phyloP scores from a whole-genome alignment of 176 grass and related monocot species.

The Panicum miliaceum region DNA sequence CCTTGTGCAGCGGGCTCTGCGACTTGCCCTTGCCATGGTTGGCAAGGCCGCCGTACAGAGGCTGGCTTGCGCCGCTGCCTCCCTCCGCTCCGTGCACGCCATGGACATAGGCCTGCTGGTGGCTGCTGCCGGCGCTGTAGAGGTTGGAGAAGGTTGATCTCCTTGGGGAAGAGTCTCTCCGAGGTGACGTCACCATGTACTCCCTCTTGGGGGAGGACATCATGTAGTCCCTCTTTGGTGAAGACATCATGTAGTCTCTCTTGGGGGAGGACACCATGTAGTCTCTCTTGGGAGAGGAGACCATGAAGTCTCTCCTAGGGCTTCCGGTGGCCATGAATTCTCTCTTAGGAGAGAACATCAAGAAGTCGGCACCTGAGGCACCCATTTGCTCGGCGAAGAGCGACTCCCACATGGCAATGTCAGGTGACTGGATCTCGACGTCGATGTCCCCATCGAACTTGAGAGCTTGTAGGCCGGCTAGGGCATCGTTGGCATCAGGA shows the following conservation, averaged over 20 bases:
- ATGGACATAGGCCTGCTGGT: constrained; percentile 41
- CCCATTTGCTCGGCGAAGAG: constrained; percentile 66
- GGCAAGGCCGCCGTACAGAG: constrained; percentile 4
- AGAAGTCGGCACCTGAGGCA: constrained; percentile 44
- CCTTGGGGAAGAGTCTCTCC: constrained; percentile 55
- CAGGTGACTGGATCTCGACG: constrained; percentile 65
- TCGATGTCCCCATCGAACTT: constrained; percentile 56
- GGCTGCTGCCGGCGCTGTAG: neutral
- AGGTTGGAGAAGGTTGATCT: constrained; percentile 48
- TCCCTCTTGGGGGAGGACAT: constrained; percentile 55
- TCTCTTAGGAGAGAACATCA: constrained; percentile 60
- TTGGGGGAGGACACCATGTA: constrained; percentile 59
- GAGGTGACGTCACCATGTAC: constrained; percentile 61
- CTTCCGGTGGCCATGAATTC: constrained; percentile 57
- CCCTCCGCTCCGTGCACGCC: constrained; percentile 32
- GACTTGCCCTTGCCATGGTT: constrained; percentile 50
- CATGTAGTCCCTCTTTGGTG: constrained; percentile 59
- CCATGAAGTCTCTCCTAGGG: constrained; percentile 55
- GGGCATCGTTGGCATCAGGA: constrained; percentile 47
- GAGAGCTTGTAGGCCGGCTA: constrained; percentile 50
- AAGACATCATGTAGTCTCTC: constrained; percentile 64
- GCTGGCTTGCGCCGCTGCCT: neutral
- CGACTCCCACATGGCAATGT: constrained; percentile 63
- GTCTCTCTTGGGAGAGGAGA: constrained; percentile 60
- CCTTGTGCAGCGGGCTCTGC: constrained; percentile 63